Conservation (phyloP, 225 moss, liverwort and hornwort genomes). For the Climacium dendroides region DNA sequence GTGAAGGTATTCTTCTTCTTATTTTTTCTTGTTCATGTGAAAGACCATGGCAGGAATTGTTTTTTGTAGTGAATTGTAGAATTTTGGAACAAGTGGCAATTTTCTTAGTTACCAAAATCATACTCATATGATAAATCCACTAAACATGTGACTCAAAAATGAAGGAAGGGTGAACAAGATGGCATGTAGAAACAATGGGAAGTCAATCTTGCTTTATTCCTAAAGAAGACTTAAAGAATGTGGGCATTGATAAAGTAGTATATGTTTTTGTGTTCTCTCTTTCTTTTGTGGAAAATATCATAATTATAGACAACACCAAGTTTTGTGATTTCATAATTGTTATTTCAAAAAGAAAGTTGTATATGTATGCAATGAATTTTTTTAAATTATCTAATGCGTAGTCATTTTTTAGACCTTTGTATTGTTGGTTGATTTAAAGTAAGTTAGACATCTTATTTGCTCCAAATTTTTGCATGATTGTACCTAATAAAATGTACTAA, state of each 20-base stretch:
- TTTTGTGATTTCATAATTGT: not conserved
- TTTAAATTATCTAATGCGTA: rapidly evolving
- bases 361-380: rapidly evolving
- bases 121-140: not conserved
- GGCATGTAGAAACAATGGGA: not conserved
- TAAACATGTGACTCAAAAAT: not conserved
- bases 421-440: not conserved
- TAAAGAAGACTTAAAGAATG: not conserved
- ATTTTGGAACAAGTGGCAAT: not conserved
- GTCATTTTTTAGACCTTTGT: not conserved
- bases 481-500: too few species aligned
- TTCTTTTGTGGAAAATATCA: not conserved
- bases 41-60: not conserved
- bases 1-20: not conserved
- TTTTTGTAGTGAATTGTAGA: not conserved
- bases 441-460: not conserved
- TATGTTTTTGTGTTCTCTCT: not conserved
- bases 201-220: not conserved
- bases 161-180: not conserved
- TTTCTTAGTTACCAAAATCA: not conserved
- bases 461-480: too few species aligned
- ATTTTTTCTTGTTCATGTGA: not conserved
- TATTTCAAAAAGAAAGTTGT: not conserved
- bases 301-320: rapidly evolving
- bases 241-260: not conserved